Conservation (phyloP, 2,329 filamentous ascomycete species). For the Fusarium gaditjirri region DNA sequence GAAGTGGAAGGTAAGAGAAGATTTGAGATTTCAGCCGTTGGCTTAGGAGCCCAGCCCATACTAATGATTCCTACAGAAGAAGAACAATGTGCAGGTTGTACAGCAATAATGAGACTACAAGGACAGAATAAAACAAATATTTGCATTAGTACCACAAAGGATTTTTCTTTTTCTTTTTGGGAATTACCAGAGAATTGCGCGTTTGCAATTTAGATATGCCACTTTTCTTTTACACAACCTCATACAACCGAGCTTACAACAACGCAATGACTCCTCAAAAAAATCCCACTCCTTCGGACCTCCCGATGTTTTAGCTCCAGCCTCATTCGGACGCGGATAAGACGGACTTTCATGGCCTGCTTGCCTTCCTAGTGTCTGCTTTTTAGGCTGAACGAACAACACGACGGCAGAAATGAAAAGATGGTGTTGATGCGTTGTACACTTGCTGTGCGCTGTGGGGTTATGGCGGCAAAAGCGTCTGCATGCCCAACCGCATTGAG, state of each 20-base stretch:
- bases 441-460: conserved; percentile 49
- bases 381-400: conserved; percentile 28
- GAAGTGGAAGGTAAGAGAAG: conserved; percentile 87
- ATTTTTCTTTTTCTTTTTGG: not conserved
- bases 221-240: not conserved
- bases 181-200: not conserved
- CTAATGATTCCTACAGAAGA: conserved; percentile 68
- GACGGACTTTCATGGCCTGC: not conserved
- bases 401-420: conserved; percentile 23
- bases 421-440: conserved; percentile 60
- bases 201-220: not conserved
- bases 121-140: conserved; percentile 30
- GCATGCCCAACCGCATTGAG: conserved; percentile 60
- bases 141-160: not conserved
- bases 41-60: not conserved
- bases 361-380: not conserved
- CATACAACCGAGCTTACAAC: not conserved
- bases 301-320: not conserved
- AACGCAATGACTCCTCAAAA: not conserved
- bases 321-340: conserved; percentile 1
- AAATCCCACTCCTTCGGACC: not conserved
- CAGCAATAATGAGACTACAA: conserved; percentile 66
- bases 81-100: conserved; percentile 89
- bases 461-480: conserved; percentile 57
- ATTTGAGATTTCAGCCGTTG: not conserved